phyloP scores from a whole-genome alignment of 208 protist genomes.

The Leishmania turanica region DNA sequence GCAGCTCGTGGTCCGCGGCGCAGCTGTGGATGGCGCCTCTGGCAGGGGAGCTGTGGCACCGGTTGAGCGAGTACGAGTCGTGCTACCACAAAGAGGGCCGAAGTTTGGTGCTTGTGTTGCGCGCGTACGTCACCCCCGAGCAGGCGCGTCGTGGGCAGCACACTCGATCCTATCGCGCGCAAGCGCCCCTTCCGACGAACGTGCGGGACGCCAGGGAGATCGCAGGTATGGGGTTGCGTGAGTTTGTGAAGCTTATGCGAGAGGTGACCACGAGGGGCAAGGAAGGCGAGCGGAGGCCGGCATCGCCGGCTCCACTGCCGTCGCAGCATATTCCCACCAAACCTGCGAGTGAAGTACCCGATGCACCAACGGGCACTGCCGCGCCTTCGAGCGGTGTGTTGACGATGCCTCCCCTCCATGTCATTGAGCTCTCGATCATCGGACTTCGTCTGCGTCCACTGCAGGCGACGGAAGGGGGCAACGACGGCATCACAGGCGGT shows the following conservation, averaged over 20 bases:
- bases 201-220: conserved; percentile 7
- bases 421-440: conserved; percentile 27
- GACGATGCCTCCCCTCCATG: conserved; percentile 30
- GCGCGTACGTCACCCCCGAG: conserved; percentile 25
- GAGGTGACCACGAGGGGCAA: conserved; percentile 1
- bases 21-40: conserved; percentile 72
- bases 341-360: neutral
- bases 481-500: neutral
- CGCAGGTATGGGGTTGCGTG: conserved; percentile 13
- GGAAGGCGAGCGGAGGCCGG: neutral
- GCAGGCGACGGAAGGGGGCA: neutral
- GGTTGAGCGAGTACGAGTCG: conserved; percentile 56
- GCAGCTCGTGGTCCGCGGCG: conserved; percentile 31
- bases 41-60: conserved; percentile 55
- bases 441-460: conserved; percentile 7
- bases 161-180: conserved; percentile 36
- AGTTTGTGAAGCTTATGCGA: conserved; percentile 19
- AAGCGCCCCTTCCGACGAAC: conserved; percentile 11
- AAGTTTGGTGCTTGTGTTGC: conserved; percentile 56
- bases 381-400: neutral
- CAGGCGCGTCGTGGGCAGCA: conserved; percentile 23
- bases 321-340: neutral
- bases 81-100: conserved; percentile 36
- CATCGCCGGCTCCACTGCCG: neutral
- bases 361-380: neutral